Evolutionary conservation across 805 yeast genomes (phyloP), one percentile per base, ranked within the genome.

Genomic region (Kregervanrija pseudodelftensis): DNA sequence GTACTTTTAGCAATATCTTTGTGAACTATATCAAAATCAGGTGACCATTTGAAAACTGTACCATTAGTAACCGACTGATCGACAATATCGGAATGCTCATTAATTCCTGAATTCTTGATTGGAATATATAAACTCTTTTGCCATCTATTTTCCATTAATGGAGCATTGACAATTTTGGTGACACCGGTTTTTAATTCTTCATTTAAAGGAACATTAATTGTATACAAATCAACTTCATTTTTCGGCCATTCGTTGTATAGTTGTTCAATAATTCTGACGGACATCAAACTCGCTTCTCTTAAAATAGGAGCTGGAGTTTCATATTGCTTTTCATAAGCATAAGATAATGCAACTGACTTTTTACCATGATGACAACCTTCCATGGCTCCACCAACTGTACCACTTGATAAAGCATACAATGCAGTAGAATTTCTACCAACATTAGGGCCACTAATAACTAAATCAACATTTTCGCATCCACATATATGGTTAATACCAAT

Each of bases 331-430:
- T 73, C 77, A 58, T 83, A 93, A n/a, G 95, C 93, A 71, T 79
- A 91, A 33, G 95, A 85, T 32, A 93, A 56, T 2, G 95, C 97
- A 50, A 93, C 73, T 5, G 96, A 69, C 52, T 72, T 80, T 30
- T 79, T 77, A 0, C 81, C 82, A 45, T 73, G 77, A 36, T 90
- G 76, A 2, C 84, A 85, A 1, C 90, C 95, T 66, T 93, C 99
- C 88, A 90, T 77, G 1, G 97, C 93, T 3, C 96, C 98, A 22
- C 99, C 99, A 13, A 93, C 82, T 2, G 99, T 93, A 11, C 99
- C 99, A 53, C 95, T 82, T 4, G 96, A 80, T 55, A 93, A 74
- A 44, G 89, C 85, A 63, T 89, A 93, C 38, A 91, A 76, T 5
- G 95, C 88, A 17, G 91, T 79, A 2, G 96, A 81, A 64, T 93